These are phyloP conservation scores for Camellia oleifera DNA, from an alignment of 179 eudicot species.

Conservation along the genomic window DNA sequence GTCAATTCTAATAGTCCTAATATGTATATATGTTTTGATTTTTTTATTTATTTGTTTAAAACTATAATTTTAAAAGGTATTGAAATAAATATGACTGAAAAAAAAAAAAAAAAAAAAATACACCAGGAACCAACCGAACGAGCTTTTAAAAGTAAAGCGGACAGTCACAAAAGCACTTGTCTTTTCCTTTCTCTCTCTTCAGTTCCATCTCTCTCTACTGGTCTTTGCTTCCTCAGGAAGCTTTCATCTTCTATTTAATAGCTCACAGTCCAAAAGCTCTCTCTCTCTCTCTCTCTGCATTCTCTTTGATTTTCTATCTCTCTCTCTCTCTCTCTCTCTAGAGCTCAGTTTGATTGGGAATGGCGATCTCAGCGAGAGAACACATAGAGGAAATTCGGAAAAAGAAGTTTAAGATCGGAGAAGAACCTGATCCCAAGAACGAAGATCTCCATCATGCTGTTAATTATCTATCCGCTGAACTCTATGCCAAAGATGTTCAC, in stretches of 20 bases:
- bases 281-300: neutral
- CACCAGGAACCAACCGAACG: too few species aligned
- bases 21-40: too few species aligned
- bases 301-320: neutral
- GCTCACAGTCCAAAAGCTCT: neutral
- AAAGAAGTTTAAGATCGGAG: slow-evolving; percentile 15
- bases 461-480: slow-evolving; percentile 16
- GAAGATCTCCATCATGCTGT: slow-evolving; percentile 16
- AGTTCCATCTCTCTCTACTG: neutral
- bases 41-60: too few species aligned
- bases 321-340: neutral
- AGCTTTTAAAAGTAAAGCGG: too few species aligned
- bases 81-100: too few species aligned
- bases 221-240: neutral
- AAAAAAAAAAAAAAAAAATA: too few species aligned
- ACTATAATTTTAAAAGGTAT: too few species aligned
- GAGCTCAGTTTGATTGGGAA: neutral
- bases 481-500: slow-evolving; percentile 23
- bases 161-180: too few species aligned
- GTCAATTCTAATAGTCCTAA: too few species aligned
- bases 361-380: neutral
- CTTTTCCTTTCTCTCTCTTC: too few species aligned
- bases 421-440: slow-evolving; percentile 5
- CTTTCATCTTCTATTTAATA: neutral
- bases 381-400: slow-evolving; percentile 16